These are phyloP conservation scores for Gaillardinia entomophila DNA, from an alignment of 805 yeast genomes.

Conservation along the genomic window DNA sequence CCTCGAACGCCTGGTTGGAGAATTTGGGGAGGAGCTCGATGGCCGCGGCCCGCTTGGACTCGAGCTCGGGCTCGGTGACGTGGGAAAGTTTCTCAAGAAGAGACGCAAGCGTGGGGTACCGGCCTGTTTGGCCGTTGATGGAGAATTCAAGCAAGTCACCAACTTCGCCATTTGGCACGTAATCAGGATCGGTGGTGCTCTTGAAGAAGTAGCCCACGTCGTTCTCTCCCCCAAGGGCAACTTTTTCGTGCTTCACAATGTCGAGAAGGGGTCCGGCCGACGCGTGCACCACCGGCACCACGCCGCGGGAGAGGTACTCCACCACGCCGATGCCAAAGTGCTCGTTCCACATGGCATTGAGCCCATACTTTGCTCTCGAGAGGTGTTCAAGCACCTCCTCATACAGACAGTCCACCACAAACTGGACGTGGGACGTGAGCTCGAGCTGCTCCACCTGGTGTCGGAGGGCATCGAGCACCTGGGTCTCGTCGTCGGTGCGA, in stretches of 20 bases:
- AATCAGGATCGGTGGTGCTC: constrained; percentile 70
- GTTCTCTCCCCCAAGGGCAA: constrained; percentile 20
- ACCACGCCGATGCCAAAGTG: constrained; percentile 98
- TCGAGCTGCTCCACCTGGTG: constrained; percentile 26
- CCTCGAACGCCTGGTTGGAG: constrained; percentile 53
- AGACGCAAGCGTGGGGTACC: constrained; percentile 45
- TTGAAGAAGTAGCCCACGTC: constrained; percentile 79
- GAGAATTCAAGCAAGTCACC: constrained; percentile 4
- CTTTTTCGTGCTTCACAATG: constrained; percentile 45
- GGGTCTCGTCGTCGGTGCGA: constrained; percentile 60
- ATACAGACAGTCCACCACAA: constrained; percentile 73
- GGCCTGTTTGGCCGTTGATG: constrained; percentile 3
- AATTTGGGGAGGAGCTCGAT: constrained; percentile 45
- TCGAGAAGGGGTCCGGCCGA: constrained; percentile 93
- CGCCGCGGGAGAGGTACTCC: constrained; percentile 81
- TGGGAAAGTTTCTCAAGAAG: constrained; percentile 36
- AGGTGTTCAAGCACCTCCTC: constrained; percentile 52
- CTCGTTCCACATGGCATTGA: constrained; percentile 99
- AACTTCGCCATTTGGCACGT: constrained; percentile 9
- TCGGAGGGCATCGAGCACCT: constrained; percentile 48
- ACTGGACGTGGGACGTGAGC: constrained; percentile 36
- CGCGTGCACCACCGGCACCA: constrained; percentile 86
- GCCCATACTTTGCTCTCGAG: constrained; percentile 59
- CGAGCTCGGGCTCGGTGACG: constrained; percentile 25
- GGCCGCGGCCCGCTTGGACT: constrained; percentile 42